Base-by-base conservation (phyloP, 169 alveolate species). In the Plasmodium chabaudi region DNA sequence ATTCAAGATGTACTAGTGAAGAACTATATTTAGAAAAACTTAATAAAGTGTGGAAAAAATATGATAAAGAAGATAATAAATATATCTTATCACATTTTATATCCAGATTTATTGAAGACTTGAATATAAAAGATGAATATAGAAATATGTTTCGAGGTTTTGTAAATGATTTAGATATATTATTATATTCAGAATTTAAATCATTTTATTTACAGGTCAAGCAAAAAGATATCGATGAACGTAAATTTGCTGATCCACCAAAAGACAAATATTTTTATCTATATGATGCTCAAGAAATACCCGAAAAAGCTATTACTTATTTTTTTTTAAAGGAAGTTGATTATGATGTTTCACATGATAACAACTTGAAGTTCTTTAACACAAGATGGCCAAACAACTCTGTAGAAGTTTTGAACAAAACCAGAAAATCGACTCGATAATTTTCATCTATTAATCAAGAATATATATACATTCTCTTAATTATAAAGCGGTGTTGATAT, bases 11-110 rank as follows among this genome's bases (percentile, higher is more conserved):
- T 9, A 87, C 92, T 5, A 74, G 86, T 59, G 73, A 56, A 9
- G 91, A 84, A 55, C 65, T 89, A 17, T 64, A 51, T 15, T 34
- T 67, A 59, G 88, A 87, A 44, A 68, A 64, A 46, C 25, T 73
- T 7, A 61, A 87, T 53, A 88, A 75, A 17, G 72, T 87, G 5
- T 93, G 95, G 95, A 72, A 88, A 19, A 77, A 91, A 57, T 63
- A 89, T 19, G 95, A 93, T 74, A 71, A 74, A 56, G 94, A 93
- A 49, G 92, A 93, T 59, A 89, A 93, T 79, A 93, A 93, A 87
- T 93, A 87, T 63, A 93, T 93, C 25, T 56, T 88, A 5, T 56
- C 77, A 17, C 84, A 89, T 42, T 79, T 86, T 51, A 86, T 93
- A 60, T 75, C 92, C 12, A 27, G 72, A 12, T 92, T 93, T 27